Evolutionary conservation across 352 stramenopile genomes (phyloP).

Genomic region (Phytophthora multivora): DNA sequence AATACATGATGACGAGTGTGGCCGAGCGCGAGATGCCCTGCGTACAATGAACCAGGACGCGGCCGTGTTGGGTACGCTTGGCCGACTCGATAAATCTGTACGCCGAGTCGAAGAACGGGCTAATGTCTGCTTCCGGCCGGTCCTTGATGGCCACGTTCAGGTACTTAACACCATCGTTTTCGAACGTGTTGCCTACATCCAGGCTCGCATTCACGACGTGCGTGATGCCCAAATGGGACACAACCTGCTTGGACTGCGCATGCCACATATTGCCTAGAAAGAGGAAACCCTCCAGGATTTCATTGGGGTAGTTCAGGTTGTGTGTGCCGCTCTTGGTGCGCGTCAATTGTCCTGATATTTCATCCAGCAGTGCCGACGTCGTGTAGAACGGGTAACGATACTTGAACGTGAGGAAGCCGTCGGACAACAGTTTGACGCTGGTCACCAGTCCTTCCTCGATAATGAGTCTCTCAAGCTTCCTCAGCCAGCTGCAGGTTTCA

Average conservation of each 20-base stretch:
- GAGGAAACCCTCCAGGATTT: constrained; percentile 86
- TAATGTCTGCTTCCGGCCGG: constrained; percentile 70
- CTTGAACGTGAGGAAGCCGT: constrained; percentile 88
- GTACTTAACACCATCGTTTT: constrained; percentile 70
- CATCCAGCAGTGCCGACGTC: constrained; percentile 64
- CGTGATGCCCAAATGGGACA: constrained; percentile 83
- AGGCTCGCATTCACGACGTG: constrained; percentile 86
- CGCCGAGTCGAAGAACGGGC: constrained; percentile 66
- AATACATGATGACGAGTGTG: constrained; percentile 87
- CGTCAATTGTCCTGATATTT: constrained; percentile 62
- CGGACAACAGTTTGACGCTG: constrained; percentile 72
- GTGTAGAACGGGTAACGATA: constrained; percentile 89
- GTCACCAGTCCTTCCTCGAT: constrained; percentile 78
- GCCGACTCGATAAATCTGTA: constrained; percentile 82
- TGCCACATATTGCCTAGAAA: constrained; percentile 92
- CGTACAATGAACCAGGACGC: constrained; percentile 85
- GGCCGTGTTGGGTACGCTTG: constrained; percentile 75
- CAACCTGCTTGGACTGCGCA: constrained; percentile 74
- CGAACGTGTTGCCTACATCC: constrained; percentile 80
- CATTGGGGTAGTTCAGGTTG: constrained; percentile 89
- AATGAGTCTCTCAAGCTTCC: constrained; percentile 66
- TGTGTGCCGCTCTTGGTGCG: constrained; percentile 85
- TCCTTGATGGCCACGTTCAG: constrained; percentile 86
- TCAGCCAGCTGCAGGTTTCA: constrained; percentile 48
- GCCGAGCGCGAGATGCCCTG: constrained; percentile 85